Conservation (phyloP, 148 eudicot species). For the Fagopyrum tataricum region DNA sequence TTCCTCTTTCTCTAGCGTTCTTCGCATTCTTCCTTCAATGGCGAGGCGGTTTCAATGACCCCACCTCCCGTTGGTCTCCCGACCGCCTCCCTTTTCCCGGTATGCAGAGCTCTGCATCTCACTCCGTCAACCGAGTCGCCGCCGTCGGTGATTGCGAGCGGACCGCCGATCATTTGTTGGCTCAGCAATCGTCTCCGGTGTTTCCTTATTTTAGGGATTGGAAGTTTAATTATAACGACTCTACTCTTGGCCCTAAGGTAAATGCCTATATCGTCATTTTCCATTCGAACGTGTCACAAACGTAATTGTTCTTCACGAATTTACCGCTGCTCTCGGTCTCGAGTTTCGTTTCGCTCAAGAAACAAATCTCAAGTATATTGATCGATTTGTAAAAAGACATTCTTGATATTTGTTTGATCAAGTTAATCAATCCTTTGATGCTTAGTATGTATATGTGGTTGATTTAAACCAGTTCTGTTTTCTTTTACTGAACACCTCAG, state of each 20-base stretch:
- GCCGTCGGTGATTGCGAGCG: constrained; percentile 22
- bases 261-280: constrained; percentile 5
- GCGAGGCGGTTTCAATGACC: constrained; percentile 36
- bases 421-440: too few relatives aligned
- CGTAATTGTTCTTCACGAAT: background rate
- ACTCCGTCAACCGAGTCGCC: constrained; percentile 5
- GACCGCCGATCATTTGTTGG: constrained; percentile 22
- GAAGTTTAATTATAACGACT: constrained; percentile 31
- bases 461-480: too few relatives aligned
- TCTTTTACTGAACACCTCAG: too few relatives aligned
- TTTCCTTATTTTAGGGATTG: constrained; percentile 59
- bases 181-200: constrained; percentile 29
- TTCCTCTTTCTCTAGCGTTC: constrained; percentile 38
- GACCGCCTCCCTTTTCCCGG: constrained; percentile 32
- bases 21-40: constrained; percentile 61
- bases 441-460: too few relatives aligned
- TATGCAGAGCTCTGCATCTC: constrained; percentile 17
- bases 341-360: constrained; percentile 6
- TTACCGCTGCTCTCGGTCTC: background rate
- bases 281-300: background rate
- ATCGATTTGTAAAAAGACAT: background rate
- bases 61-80: constrained; percentile 26
- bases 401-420: background rate
- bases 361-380: background rate
- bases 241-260: constrained; percentile 49